Conservation (phyloP, 495 filamentous ascomycete species). For the Filosporella fistucella region DNA sequence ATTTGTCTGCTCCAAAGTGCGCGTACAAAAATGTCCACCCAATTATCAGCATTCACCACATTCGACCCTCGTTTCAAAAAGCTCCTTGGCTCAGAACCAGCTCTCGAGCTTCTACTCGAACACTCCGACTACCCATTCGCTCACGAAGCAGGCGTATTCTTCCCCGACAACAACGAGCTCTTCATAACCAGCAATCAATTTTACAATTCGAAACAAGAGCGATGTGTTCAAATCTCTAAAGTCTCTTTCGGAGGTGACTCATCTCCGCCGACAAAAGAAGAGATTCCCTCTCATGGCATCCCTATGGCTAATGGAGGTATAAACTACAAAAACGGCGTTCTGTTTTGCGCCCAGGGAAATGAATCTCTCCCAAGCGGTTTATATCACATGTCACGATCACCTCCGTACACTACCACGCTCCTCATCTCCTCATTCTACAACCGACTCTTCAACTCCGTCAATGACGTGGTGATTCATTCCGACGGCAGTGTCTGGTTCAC, state of each 20-base stretch:
- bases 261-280: neutral
- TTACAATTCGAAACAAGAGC: neutral
- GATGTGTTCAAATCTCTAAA: conserved; percentile 15
- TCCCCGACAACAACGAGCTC: conserved; percentile 4
- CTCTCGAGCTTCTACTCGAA: conserved; percentile 7
- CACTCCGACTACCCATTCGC: conserved; percentile 14
- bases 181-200: conserved; percentile 19
- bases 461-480: conserved; percentile 45
- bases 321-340: conserved; percentile 23
- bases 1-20: no score
- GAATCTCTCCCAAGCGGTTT: conserved; percentile 34
- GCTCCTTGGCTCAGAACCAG: conserved; percentile 5
- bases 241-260: neutral
- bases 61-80: conserved; percentile 2
- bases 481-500: conserved; percentile 59
- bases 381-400: conserved; percentile 34
- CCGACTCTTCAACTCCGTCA: conserved; percentile 55
- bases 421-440: conserved; percentile 44
- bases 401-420: conserved; percentile 19
- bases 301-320: conserved; percentile 19
- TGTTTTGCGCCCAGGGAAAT: conserved; percentile 48
- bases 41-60: neutral
- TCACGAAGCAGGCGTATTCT: conserved; percentile 18
- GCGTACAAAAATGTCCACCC: neutral
- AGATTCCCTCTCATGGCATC: conserved; percentile 1